Evolutionary conservation across 371 early-diverging fungal genomes (phyloP), one percentile per base, ranked within the genome.

Genomic region (Nematocida sp.): DNA sequence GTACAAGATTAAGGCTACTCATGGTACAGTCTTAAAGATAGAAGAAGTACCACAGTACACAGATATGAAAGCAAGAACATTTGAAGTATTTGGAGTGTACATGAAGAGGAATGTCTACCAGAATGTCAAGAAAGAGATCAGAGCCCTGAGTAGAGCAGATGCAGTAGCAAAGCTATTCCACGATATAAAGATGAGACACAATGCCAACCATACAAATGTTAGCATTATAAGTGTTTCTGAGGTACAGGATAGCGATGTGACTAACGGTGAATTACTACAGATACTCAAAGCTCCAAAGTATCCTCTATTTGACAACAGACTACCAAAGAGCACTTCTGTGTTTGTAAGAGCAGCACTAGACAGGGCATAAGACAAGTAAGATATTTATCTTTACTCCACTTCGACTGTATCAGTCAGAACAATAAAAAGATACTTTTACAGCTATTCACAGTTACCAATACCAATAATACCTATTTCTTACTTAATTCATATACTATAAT

Each of bases 121-220:
- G 90, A 96, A 96, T 90, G 95, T 96, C 92, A 95, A 96, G 90
- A 98, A 96, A 90, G 99, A 99, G 88, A 94, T 95, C 90, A 90
- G 99, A 82, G 94, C 92, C 82, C 85, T 94, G 84, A 85, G 88
- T 82, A 90, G 96, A 82, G 84, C 86, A 52, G 92, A 88, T 77
- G 99, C 96, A 64, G 95, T 99, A 48, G 88, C 86, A 86, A 83
- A 78, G 84, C 83, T 77, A 88, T 94, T 63, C 23, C 74, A 54
- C 32, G 82, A 83, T 46, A 61, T 82, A 32, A 79, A 77, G 29
- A 51, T 65, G 3, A 76, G 77, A 53, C 81, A 82, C 61, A 78
- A 74, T 53, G 76, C 76, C 23, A 78, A 65, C 40, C 55, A 55
- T 38, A 51, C 60, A 40, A 63, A 52, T 13, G 67, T 83, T 52